These are phyloP conservation scores for Auricularia sp. DNA, from an alignment of 768 basidiomycete genomes.

Conservation along the genomic window DNA sequence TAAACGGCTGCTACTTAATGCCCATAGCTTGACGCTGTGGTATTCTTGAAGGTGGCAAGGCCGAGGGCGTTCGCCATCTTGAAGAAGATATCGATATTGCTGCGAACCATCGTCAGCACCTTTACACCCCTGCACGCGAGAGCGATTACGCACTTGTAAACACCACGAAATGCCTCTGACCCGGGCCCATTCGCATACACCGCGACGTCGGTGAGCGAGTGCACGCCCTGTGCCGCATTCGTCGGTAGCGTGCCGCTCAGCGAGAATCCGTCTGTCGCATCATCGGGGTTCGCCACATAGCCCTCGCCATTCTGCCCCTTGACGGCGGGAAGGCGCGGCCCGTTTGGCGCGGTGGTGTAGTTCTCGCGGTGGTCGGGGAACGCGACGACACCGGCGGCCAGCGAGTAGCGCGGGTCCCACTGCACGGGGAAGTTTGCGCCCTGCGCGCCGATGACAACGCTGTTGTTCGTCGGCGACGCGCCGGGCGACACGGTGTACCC, in stretches of 20 bases:
- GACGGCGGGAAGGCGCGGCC: conserved; percentile 19
- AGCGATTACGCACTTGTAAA: conserved; percentile 11
- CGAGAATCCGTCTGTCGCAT: conserved; percentile 22
- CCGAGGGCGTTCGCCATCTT: conserved; percentile 21
- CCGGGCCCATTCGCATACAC: conserved; percentile 25
- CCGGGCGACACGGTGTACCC: conserved; percentile 15
- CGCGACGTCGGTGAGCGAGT: conserved; percentile 24
- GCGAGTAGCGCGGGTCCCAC: conserved; percentile 28
- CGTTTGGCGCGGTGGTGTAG: conserved; percentile 12
- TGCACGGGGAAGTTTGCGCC: conserved; percentile 24
- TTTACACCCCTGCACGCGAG: too few relatives aligned
- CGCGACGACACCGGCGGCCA: conserved; percentile 17
- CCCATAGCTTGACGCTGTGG: neutral
- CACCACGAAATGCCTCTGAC: conserved; percentile 21
- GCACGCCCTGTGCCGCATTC: conserved; percentile 21
- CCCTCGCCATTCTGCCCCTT: conserved; percentile 12
- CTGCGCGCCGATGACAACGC: conserved; percentile 14
- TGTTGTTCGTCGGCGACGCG: neutral
- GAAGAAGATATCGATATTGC: conserved; percentile 20
- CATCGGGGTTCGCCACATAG: conserved; percentile 19
- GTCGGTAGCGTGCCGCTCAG: conserved; percentile 23
- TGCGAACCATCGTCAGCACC: too few relatives aligned
- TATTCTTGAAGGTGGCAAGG: conserved; percentile 12
- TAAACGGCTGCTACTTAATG: too few relatives aligned
- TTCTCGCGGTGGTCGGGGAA: conserved; percentile 20